Evolutionary conservation across 2,329 filamentous ascomycete genomes (phyloP).

Genomic region (Colletotrichum coccodes): DNA sequence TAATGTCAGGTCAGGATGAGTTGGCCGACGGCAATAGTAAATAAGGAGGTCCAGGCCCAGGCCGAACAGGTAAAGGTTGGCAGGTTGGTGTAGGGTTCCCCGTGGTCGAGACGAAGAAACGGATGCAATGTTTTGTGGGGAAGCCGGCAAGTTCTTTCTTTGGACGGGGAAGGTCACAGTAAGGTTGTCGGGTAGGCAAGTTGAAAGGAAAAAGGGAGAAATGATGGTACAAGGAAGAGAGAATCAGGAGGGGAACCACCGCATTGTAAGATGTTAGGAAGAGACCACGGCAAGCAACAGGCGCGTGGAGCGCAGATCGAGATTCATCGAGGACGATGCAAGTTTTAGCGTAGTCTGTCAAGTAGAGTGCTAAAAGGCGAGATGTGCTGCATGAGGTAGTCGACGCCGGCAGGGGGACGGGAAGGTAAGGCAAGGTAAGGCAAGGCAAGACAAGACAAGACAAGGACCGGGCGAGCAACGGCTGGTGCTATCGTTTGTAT

Average conservation of each 20-base stretch:
- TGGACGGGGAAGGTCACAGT: neutral
- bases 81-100: conserved; percentile 16
- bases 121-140: conserved; percentile 31
- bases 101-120: conserved; percentile 29
- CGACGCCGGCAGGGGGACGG: conserved; percentile 7
- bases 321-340: conserved; percentile 25
- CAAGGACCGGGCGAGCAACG: neutral
- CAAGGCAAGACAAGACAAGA: neutral
- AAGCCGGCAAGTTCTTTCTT: conserved; percentile 19
- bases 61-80: neutral
- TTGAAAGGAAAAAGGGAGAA: neutral
- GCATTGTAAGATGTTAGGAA: conserved; percentile 4
- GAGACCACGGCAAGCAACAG: conserved; percentile 27
- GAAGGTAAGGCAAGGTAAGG: neutral
- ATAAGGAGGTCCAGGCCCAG: conserved; percentile 11
- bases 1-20: neutral
- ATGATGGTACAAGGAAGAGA: neutral
- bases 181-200: too few species aligned
- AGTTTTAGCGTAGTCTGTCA: conserved; percentile 29
- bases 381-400: conserved; percentile 27
- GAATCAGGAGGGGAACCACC: neutral
- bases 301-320: conserved; percentile 31
- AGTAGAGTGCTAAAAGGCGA: conserved; percentile 25
- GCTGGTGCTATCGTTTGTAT: neutral
- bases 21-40: conserved; percentile 17